Evolutionary conservation across 2,329 filamentous ascomycete species (phyloP), one percentile per base, ranked within the genome.

Genomic region (Monilinia laxa): DNA sequence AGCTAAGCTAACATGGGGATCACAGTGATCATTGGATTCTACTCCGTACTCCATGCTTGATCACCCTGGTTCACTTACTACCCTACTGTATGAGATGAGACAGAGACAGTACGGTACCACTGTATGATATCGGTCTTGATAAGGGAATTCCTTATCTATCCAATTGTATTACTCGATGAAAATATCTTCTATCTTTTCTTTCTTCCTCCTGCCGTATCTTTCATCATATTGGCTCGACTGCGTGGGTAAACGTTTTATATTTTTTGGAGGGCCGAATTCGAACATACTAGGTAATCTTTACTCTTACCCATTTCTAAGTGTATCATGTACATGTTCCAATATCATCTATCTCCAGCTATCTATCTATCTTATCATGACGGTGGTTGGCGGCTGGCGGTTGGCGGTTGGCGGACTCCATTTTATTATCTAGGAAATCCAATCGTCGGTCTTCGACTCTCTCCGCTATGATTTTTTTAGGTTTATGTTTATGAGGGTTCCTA

Each of bases 111-210:
- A 28, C 28, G 28, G 4, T 4, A 28, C 28, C 4, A 28, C 28
- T 14, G 38, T 28, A 20, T 20, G 20, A 25, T 6, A 20, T 45
- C 3, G 31, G 58, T 4, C 0, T 23, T 60, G 58, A 62, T 62
- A 62, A 62, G 28, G 42, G 12, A 42, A 42, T 40, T 11, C 12
- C 45, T 62, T 62, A 62, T 62, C 58, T 38, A 62, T 51, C 58
- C 58, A 60, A 60, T 60, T 23, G 57, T 49, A 16, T 62, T 62
- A 49, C 57, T 51, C 45, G 45, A 52, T 62, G 3, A 11, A 28
- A 51, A 45, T 45, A 31, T 28, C 20, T 58, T 57, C 40, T 45
- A 45, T 45, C 40, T 42, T n/a, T n/a, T n/a, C n/a, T 42, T 42
- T 42, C 12, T 10, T 12, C 14, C 40, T 3, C 3, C 40, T 42